A percentile compares a stretch with the other conserved stretches of the same genome.
Conservation (phyloP, 2,329 filamentous ascomycete species). For the Falciphora oryzae region DNA sequence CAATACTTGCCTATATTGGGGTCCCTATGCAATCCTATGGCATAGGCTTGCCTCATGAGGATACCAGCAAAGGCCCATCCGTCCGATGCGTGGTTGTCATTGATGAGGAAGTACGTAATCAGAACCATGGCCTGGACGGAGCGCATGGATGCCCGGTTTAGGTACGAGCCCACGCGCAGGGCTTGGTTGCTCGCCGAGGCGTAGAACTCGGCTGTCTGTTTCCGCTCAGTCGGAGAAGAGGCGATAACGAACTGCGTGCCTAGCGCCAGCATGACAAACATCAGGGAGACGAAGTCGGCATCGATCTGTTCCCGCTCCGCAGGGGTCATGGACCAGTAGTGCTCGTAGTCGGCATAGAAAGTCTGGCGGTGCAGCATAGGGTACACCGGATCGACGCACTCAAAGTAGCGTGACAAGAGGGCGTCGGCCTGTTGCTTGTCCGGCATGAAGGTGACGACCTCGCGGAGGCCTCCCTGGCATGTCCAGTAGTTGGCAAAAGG, state of each 20-base stretch:
- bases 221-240: slow-evolving; percentile 54
- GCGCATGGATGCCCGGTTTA: slow-evolving; percentile 66
- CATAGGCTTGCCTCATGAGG: slow-evolving; percentile 70
- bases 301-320: slow-evolving; percentile 57
- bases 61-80: slow-evolving; percentile 80
- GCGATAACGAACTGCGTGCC: slow-evolving; percentile 70
- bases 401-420: slow-evolving; percentile 57
- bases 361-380: slow-evolving; percentile 72
- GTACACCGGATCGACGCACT: slow-evolving; percentile 73
- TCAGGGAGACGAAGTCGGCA: slow-evolving; percentile 63
- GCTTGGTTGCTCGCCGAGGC: slow-evolving; percentile 75
- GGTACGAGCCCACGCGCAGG: slow-evolving; percentile 67
- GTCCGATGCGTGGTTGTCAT: slow-evolving; percentile 78
- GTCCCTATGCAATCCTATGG: slow-evolving; percentile 74
- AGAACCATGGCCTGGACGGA: slow-evolving; percentile 77
- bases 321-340: slow-evolving; percentile 62
- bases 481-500: slow-evolving; percentile 85
- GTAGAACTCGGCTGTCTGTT: slow-evolving; percentile 76
- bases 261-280: slow-evolving; percentile 72
- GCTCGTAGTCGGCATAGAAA: slow-evolving; percentile 73
- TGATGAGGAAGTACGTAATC: slow-evolving; percentile 79
- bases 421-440: slow-evolving; percentile 72
- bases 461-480: slow-evolving; percentile 65
- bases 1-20: slow-evolving; percentile 54
- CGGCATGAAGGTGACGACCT: slow-evolving; percentile 70